Evolutionary conservation across 75 land plant genomes (phyloP).

Genomic region (Selaginella moellendorffii): DNA sequence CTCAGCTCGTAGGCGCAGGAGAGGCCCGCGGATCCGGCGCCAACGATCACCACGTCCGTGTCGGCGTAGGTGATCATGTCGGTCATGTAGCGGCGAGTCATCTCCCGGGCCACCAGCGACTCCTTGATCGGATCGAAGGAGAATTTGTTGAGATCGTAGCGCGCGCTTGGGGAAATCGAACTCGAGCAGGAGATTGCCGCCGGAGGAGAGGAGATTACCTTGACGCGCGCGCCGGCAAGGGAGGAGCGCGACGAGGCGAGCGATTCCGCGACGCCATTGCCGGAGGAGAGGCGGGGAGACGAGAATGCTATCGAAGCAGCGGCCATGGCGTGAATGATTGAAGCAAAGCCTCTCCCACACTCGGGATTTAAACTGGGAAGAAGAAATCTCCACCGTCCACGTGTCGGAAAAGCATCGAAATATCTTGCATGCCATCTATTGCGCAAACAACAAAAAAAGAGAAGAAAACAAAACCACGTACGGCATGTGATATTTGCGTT

Average conservation of each 20-base stretch:
- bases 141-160: slow-evolving; percentile 47
- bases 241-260: background rate
- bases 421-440: too few relatives aligned
- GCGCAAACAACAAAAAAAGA: too few relatives aligned
- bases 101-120: slow-evolving; percentile 85
- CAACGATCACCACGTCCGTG: slow-evolving; percentile 85
- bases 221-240: background rate
- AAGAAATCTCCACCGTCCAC: too few relatives aligned
- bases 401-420: too few relatives aligned
- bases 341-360: too few relatives aligned
- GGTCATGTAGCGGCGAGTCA: slow-evolving; percentile 96
- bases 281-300: too few relatives aligned
- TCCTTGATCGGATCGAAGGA: slow-evolving; percentile 80
- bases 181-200: background rate
- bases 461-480: too few relatives aligned
- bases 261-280: background rate
- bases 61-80: slow-evolving; percentile 96
- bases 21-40: slow-evolving; percentile 88
- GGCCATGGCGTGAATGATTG: too few relatives aligned
- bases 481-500: too few relatives aligned
- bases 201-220: background rate
- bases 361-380: too few relatives aligned
- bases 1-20: slow-evolving; percentile 85
- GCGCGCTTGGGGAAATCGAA: background rate
- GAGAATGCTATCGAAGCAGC: too few relatives aligned